Conservation (phyloP, 305 asterid species). For the Euphrasia arctica region DNA sequence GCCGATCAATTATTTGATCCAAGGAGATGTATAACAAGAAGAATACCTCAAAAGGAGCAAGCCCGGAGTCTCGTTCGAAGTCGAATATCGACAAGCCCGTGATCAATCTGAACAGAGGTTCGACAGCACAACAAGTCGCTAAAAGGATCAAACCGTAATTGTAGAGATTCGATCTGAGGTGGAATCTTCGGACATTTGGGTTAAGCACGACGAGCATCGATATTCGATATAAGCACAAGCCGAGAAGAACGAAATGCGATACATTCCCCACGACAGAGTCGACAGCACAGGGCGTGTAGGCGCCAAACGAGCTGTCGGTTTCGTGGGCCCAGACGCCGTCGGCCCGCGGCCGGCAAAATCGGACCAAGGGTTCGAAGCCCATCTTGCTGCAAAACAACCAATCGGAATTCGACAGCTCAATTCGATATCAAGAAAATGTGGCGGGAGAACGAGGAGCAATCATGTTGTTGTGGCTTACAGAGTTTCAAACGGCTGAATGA, state of each 20-base stretch:
- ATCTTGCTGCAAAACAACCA: conserved; percentile 36
- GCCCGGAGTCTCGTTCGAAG: conserved; percentile 48
- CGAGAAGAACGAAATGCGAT: conserved; percentile 59
- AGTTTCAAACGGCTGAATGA: too few species aligned
- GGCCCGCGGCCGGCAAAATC: conserved; percentile 89
- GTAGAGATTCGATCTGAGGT: conserved; percentile 62
- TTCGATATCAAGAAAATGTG: not conserved
- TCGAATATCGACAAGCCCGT: conserved; percentile 71
- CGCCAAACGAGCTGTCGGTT: conserved; percentile 71
- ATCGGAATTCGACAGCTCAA: not conserved
- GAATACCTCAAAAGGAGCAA: conserved; percentile 87
- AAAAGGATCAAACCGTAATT: conserved; percentile 55
- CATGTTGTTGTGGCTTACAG: too few species aligned
- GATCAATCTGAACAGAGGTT: conserved; percentile 66
- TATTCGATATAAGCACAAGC: conserved; percentile 62
- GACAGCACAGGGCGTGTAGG: conserved; percentile 83
- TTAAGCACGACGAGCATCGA: conserved; percentile 45
- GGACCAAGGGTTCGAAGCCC: conserved; percentile 57
- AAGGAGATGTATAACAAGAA: not conserved
- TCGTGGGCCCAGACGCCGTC: conserved; percentile 69
- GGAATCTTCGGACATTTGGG: conserved; percentile 46
- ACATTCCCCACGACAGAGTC: conserved; percentile 66
- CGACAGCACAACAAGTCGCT: conserved; percentile 69
- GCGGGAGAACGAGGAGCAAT: too few species aligned
- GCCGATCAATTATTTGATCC: too few species aligned